Conservation (phyloP, 306 rosid genomes). For the Luffa aegyptiaca region DNA sequence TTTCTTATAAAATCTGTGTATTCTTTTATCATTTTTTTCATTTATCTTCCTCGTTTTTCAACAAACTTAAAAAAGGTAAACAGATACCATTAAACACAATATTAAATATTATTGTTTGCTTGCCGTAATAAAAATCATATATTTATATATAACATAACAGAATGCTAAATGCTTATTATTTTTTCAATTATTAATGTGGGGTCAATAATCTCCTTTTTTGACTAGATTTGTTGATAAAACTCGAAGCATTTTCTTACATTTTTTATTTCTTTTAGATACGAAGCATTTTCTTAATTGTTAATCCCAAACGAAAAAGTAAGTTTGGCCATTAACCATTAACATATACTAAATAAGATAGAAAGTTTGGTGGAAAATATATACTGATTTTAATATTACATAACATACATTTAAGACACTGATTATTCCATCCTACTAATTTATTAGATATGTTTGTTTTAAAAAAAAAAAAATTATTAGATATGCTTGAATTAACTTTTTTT, state of each 20-base stretch:
- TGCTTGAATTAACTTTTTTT: neutral
- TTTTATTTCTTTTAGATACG: neutral
- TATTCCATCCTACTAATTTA: neutral
- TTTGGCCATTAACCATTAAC: neutral
- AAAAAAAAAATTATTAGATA: neutral
- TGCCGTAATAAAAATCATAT: conserved; percentile 25
- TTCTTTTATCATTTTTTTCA: no score
- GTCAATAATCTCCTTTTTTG: neutral
- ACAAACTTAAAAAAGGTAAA: no score
- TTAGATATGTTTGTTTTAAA: neutral
- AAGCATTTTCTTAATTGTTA: neutral
- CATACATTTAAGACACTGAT: neutral
- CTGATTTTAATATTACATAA: neutral
- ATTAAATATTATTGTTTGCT: conserved; percentile 2
- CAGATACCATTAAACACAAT: neutral
- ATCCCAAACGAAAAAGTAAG: neutral
- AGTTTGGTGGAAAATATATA: neutral
- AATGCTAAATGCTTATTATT: neutral
- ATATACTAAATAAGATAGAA: neutral
- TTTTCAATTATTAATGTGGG: neutral
- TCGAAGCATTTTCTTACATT: neutral
- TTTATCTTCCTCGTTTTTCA: no score
- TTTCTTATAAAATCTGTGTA: no score
- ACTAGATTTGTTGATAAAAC: neutral
- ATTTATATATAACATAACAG: neutral